Percentiles rank a stretch among this genome's conserved stretches.
These are phyloP conservation scores for Phytopythium ostracodes DNA, from an alignment of 352 stramenopile species.

Conservation along the genomic window DNA sequence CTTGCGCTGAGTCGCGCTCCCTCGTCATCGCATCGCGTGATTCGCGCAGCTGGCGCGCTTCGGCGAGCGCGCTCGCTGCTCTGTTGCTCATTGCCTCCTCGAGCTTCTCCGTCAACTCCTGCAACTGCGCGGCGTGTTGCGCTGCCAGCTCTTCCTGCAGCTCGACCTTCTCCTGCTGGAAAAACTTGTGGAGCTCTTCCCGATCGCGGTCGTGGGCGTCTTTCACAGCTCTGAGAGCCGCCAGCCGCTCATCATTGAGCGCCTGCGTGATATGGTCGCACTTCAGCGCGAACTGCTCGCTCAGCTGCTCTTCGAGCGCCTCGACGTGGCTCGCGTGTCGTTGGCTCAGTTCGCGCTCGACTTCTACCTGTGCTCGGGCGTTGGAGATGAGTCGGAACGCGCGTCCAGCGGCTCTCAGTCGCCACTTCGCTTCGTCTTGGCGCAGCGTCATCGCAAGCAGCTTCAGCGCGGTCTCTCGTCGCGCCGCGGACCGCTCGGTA, in stretches of 20 bases:
- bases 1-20: neutral
- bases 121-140: slow-evolving; percentile 20
- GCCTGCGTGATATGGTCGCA: slow-evolving; percentile 55
- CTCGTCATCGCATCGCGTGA: neutral
- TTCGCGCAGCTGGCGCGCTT: neutral
- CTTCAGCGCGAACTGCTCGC: slow-evolving; percentile 45
- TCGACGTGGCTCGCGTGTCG: slow-evolving; percentile 21
- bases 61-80: neutral
- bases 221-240: slow-evolving; percentile 38
- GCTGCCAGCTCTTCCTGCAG: slow-evolving; percentile 43
- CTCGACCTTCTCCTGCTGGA: slow-evolving; percentile 51
- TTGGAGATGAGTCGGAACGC: slow-evolving; percentile 20
- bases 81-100: neutral
- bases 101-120: slow-evolving; percentile 24
- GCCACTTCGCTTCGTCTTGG: slow-evolving; percentile 13
- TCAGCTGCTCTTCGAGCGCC: slow-evolving; percentile 38
- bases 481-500: slow-evolving; percentile 21
- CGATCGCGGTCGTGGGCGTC: slow-evolving; percentile 42
- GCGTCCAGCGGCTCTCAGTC: slow-evolving; percentile 15
- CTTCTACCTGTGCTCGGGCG: slow-evolving; percentile 1
- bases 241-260: slow-evolving; percentile 42
- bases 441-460: slow-evolving; percentile 21
- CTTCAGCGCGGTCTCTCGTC: slow-evolving; percentile 26
- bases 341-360: neutral
- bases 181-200: slow-evolving; percentile 46